Base-by-base conservation (phyloP, 306 rosid genomes). In the Luffa aegyptiaca region DNA sequence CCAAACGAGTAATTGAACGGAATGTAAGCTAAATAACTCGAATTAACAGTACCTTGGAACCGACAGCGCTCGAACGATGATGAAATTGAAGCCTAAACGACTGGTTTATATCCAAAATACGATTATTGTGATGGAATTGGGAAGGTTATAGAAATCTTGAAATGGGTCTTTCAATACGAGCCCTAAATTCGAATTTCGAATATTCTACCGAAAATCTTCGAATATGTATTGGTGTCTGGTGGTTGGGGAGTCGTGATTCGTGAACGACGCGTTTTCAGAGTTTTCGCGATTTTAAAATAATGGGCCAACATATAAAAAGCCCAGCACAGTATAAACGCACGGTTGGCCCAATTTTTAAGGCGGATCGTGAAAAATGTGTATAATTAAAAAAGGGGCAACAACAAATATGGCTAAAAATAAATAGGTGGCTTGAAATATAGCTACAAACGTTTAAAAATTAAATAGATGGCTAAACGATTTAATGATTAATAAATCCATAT, bases 161-260 rank as follows among this genome's bases (percentile, higher is more conserved):
- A 6, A 42, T 10, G 33, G 13, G 5, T 46, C 35, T 13, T 8
- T n/a, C 71, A 10, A 26, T 46, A 10, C 41, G 41, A 78, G 10
- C 81, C 81, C 73, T 78, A 78, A 0, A 78, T 21, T 78, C 73
- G 81, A 45, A 78, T 78, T 21, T 78, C 73, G 81, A 45, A 78
- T 78, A 78, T 45, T 46, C 81, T 31, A 4, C 39, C 42, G 12
- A 26, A 46, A 21, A 12, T 3, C 5, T 69, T 41, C 55, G 37
- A 45, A 6, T n/a, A 18, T 39, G 51, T 41, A 68, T n/a, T 1
- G 53, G 53, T 44, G 75, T 14, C 53, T 8, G 77, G 41, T 46
- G 1, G 58, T 71, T 71, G 41, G n/a, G 2, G 42, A 14, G 57
- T 11, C 77, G 35, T 18, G 52, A 68, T 6, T 65, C 5, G 17